Percentiles rank a stretch among this genome's conserved stretches.
phyloP scores from a whole-genome alignment of 352 stramenopile genomes.

The Chloridella minuta region DNA sequence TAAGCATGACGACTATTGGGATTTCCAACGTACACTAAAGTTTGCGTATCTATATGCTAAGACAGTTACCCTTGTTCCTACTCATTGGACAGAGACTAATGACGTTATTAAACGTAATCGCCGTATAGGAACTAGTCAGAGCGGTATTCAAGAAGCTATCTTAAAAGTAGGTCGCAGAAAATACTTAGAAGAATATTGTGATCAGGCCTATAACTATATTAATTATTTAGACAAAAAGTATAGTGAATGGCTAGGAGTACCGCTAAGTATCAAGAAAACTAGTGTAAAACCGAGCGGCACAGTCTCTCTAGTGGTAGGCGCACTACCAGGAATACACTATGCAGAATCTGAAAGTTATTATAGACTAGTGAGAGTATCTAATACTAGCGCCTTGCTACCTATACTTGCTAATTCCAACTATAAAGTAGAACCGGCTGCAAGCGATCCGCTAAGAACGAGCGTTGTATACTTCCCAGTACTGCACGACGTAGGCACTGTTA shows the following conservation, averaged over 20 bases:
- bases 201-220: conserved; percentile 37
- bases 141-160: conserved; percentile 33
- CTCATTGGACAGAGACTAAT: conserved; percentile 56
- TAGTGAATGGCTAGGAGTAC: conserved; percentile 35
- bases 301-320: conserved; percentile 51
- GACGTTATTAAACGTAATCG: conserved; percentile 54
- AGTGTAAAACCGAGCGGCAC: conserved; percentile 50
- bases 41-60: conserved; percentile 59
- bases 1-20: conserved; percentile 39
- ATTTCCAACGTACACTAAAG: conserved; percentile 45
- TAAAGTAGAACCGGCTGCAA: no score
- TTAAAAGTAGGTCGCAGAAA: no score
- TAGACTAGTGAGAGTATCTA: conserved; percentile 42
- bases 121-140: conserved; percentile 56
- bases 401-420: no score
- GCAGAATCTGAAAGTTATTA: conserved; percentile 60
- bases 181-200: conserved; percentile 38
- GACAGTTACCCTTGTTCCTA: conserved; percentile 55
- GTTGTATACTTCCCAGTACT: conserved; percentile 59
- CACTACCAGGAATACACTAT: conserved; percentile 60
- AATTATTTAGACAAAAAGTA: conserved; percentile 32
- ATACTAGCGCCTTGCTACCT: background rate
- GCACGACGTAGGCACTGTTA: conserved; percentile 40
- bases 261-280: conserved; percentile 57
- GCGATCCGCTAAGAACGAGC: background rate